phyloP scores from a whole-genome alignment of 2,329 filamentous ascomycete genomes.

The Venturia carpophila region DNA sequence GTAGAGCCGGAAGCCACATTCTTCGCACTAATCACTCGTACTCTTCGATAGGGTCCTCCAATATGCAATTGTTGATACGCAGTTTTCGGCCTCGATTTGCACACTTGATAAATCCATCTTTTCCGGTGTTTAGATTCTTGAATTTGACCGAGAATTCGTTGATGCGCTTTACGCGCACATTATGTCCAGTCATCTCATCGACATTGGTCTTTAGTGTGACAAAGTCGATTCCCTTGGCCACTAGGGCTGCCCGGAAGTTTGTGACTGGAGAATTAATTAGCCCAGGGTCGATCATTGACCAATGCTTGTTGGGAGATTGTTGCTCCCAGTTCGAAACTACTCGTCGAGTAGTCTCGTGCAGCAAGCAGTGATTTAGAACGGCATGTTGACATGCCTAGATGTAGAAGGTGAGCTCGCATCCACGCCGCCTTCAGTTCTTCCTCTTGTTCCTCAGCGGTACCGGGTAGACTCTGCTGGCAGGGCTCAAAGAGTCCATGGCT shows the following conservation, averaged over 20 bases:
- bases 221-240: neutral
- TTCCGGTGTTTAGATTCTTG: neutral
- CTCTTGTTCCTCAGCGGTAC: neutral
- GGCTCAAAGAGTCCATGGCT: neutral
- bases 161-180: neutral
- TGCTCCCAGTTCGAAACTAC: neutral
- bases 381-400: neutral
- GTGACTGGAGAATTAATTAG: neutral
- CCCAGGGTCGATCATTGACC: too few relatives aligned
- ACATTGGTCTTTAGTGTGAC: neutral
- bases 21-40: too few relatives aligned
- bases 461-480: neutral
- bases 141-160: neutral
- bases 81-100: neutral
- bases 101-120: neutral
- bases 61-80: neutral
- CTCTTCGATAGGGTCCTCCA: too few relatives aligned
- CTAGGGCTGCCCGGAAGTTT: neutral
- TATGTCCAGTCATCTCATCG: neutral
- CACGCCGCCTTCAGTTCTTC: neutral
- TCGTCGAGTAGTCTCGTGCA: neutral
- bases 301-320: neutral
- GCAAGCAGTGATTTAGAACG: neutral
- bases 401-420: constrained; percentile 1
- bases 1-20: too few relatives aligned